Conservation (phyloP, 2,329 filamentous ascomycete genomes). For the Chalaropsis thielavioides region DNA sequence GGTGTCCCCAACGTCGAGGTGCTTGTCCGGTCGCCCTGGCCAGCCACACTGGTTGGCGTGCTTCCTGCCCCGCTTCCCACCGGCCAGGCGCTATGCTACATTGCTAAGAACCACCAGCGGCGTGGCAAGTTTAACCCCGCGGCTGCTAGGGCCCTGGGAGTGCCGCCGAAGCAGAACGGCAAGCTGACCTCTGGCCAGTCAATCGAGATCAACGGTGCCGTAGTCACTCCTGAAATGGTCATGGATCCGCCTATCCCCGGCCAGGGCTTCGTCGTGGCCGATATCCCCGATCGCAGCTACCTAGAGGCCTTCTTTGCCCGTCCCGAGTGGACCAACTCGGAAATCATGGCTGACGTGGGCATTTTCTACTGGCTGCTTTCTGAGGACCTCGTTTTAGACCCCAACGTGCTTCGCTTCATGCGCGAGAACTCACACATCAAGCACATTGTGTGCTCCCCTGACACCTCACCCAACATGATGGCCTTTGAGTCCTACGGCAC, state of each 20-base stretch:
- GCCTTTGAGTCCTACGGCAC: conserved; percentile 51
- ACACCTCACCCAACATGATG: conserved; percentile 62
- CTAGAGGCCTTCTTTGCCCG: conserved; percentile 54
- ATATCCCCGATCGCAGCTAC: conserved; percentile 58
- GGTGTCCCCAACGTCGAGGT: conserved; percentile 51
- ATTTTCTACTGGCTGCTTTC: conserved; percentile 74
- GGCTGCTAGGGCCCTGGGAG: conserved; percentile 49
- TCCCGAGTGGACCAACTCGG: conserved; percentile 51
- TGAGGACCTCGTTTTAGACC: conserved; percentile 46
- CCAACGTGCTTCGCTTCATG: conserved; percentile 56
- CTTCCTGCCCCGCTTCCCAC: conserved; percentile 57
- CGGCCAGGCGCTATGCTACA: conserved; percentile 64
- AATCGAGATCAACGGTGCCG: conserved; percentile 46
- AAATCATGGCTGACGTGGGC: conserved; percentile 49
- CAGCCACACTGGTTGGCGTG: conserved; percentile 45
- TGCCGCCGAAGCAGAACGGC: conserved; percentile 44
- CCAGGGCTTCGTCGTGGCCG: conserved; percentile 62
- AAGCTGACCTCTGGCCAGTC: conserved; percentile 47
- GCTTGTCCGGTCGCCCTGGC: conserved; percentile 64
- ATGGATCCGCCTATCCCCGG: conserved; percentile 53
- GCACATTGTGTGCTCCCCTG: conserved; percentile 65
- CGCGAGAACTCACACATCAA: conserved; percentile 42
- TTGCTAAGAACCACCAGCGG: conserved; percentile 60
- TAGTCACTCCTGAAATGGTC: conserved; percentile 77
- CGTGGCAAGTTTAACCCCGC: conserved; percentile 66